A percentile compares a stretch with the other conserved stretches of the same genome.
Conservation (phyloP, 148 eudicot genomes). For the Rhododendron henanense region DNA sequence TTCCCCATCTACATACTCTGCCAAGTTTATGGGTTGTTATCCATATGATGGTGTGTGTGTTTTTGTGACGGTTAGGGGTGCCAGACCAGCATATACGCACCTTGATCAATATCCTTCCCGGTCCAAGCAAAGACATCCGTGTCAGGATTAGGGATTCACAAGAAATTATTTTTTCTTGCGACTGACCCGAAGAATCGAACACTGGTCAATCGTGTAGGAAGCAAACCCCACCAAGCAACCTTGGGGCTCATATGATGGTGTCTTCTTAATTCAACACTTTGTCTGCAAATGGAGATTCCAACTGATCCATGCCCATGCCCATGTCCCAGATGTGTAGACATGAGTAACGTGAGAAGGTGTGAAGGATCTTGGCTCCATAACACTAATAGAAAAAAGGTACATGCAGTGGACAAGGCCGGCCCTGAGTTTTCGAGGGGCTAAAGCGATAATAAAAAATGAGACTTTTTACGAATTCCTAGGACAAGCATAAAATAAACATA, state of each 20-base stretch:
- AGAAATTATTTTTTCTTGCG: not conserved
- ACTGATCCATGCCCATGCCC: conserved; percentile 17
- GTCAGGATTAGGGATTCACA: no score
- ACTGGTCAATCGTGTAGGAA: no score
- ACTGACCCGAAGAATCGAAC: no score
- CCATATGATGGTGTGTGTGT: no score
- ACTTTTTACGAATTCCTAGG: no score
- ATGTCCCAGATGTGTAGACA: conserved; percentile 14
- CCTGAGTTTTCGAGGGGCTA: no score
- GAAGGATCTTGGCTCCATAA: conserved; percentile 15
- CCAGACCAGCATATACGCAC: no score
- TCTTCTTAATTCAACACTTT: conserved; percentile 3
- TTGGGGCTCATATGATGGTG: not conserved
- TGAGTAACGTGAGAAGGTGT: conserved; percentile 1
- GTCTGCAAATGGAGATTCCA: not conserved
- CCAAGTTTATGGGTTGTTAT: not conserved
- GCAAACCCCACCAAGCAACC: not conserved
- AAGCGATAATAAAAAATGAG: no score
- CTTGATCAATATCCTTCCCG: no score
- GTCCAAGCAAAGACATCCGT: no score
- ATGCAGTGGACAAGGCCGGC: not conserved
- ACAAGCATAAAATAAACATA: no score
- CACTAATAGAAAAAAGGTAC: not conserved
- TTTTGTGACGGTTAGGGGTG: not conserved
- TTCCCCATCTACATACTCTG: not conserved